These are phyloP conservation scores for Aspergillus ochraceus DNA, from an alignment of 2,329 filamentous ascomycete species.

Conservation along the genomic window DNA sequence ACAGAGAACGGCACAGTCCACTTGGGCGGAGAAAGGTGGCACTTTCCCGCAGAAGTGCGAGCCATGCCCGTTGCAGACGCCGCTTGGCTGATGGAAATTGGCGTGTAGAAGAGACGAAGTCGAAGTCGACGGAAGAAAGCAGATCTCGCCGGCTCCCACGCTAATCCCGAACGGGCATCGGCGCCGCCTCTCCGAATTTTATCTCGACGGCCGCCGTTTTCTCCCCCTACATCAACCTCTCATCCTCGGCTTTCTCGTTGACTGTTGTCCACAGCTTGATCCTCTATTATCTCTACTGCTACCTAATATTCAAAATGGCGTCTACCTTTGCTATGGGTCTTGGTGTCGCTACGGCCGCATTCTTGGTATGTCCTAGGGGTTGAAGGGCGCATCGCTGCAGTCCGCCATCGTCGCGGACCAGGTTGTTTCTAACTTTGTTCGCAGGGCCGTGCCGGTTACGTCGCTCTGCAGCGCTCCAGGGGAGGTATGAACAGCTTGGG, in stretches of 20 bases:
- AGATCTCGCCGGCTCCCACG: conserved; percentile 20
- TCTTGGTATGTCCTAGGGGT: conserved; percentile 65
- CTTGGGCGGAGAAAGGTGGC: no score
- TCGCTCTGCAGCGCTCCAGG: conserved; percentile 81
- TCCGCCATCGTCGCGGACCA: conserved; percentile 6
- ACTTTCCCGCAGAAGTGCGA: no score
- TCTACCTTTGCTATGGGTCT: conserved; percentile 46
- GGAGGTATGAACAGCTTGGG: conserved; percentile 71
- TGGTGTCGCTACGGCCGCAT: conserved; percentile 60
- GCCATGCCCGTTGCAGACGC: no score
- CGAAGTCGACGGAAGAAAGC: neutral
- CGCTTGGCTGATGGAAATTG: no score
- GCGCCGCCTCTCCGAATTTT: conserved; percentile 37
- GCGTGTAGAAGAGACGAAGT: neutral
- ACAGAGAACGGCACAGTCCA: no score
- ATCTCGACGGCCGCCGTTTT: conserved; percentile 26
- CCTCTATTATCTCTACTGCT: conserved; percentile 4
- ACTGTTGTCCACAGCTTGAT: neutral
- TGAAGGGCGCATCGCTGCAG: neutral
- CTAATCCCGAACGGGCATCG: conserved; percentile 34
- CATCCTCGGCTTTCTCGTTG: neutral
- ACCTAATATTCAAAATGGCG: conserved; percentile 35
- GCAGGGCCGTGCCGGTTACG: conserved; percentile 86
- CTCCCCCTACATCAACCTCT: conserved; percentile 17
- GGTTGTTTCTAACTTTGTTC: conserved; percentile 11